Base-by-base conservation (phyloP, 768 basidiomycete species). In the Xerocomus potaroensis region DNA sequence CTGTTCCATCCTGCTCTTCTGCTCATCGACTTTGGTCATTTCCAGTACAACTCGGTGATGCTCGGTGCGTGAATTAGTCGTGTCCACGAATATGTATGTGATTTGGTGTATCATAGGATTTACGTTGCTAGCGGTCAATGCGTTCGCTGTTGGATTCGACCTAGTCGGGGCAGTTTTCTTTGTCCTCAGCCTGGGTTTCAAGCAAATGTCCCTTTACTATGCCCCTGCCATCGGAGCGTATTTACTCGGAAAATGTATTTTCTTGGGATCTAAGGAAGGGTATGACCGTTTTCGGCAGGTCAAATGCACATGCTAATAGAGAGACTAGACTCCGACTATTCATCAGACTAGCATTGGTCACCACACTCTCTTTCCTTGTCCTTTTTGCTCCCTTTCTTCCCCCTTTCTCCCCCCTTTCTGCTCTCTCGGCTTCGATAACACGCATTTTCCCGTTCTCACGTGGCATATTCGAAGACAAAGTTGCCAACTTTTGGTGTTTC, bases 401-500 rank as follows among this genome's bases (percentile, higher is more conserved):
- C 0, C 83, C 84, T 0, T 77, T 89, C 43, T 70, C 80, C 1
- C 71, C 79, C 1, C 40, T 70, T 10, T 59, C 69, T 4, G 59
- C 69, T 19, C 74, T 89, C 50, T 49, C 77, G n/a, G 78, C 82
- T 42, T 81, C 87, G 14, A 71, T 94, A 37, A 71, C 71, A 12
- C 83, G 94, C 6, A 91, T 96, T 45, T 98, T 98, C 63, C 94
- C 94, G 0, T 91, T 98, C 62, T 75, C 79, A 6, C 83, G 94
- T 23, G 94, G 93, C 12, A 72, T 94, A 3, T 94, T 94, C 58
- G 92, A 95, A 61, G 91, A 95, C 70, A 94, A 95, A 60, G 94
- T 98, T 19, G 91, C 94, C 32, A 98, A 98, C 63, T 90, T 95
- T 61, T 98, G 94, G 94, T 96, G 94, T 65, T 89, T 91, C 26